Conservation (phyloP, 352 stramenopile species). For the Phytopythium mirpurense region DNA sequence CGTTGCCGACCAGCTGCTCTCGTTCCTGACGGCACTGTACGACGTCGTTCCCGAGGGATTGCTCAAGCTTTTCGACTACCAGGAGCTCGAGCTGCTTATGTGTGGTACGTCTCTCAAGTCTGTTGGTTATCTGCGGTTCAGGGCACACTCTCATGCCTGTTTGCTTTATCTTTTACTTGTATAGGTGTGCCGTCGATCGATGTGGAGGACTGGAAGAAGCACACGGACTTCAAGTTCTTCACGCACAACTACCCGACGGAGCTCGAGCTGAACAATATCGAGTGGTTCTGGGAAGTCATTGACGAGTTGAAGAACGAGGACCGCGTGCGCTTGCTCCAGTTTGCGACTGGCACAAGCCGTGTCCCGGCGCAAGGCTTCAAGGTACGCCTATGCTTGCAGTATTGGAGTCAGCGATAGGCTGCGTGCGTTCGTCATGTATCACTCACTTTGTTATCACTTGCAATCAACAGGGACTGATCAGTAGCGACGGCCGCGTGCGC, state of each 20-base stretch:
- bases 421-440: no score
- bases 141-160: no score
- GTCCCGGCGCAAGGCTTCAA: constrained; percentile 83
- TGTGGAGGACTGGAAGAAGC: constrained; percentile 75
- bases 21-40: constrained; percentile 90
- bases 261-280: constrained; percentile 84
- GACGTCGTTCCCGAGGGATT: constrained; percentile 96
- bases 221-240: constrained; percentile 78
- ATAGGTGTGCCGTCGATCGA: constrained; percentile 67
- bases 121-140: constrained; percentile 11
- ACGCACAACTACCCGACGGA: constrained; percentile 58
- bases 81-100: constrained; percentile 97
- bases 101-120: constrained; percentile 59
- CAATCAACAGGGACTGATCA: constrained; percentile 49
- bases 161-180: background rate
- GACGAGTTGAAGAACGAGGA: constrained; percentile 69
- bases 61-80: constrained; percentile 97
- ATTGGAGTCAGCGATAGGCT: no score
- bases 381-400: constrained; percentile 18
- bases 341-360: constrained; percentile 74
- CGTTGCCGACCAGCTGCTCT: constrained; percentile 89
- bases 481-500: constrained; percentile 69
- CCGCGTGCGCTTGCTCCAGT: constrained; percentile 73
- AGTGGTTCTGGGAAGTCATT: constrained; percentile 97
- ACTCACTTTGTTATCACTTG: no score